Evolutionary conservation across 169 alveolate species (phyloP).

Genomic region (Plasmodium blacklocki): DNA sequence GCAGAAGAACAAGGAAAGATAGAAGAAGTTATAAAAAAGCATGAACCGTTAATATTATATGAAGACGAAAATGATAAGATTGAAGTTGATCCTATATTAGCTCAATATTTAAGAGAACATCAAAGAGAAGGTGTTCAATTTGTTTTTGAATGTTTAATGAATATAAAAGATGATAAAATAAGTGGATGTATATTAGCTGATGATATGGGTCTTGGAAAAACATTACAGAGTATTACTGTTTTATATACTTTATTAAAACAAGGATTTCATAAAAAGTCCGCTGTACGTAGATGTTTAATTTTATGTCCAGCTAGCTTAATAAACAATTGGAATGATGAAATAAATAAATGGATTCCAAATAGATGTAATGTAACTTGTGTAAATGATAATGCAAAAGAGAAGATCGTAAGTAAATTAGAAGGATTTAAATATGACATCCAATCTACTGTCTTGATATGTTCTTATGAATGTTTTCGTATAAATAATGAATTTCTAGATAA

Average conservation of each 20-base stretch:
- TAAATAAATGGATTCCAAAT: conserved; percentile 94
- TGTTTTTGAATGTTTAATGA: conserved; percentile 93
- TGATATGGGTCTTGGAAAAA: conserved; percentile 95
- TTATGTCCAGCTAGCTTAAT: conserved; percentile 95
- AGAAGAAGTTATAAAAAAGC: conserved; percentile 18
- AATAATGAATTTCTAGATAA: conserved; percentile 89
- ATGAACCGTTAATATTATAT: conserved; percentile 39
- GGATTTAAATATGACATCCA: conserved; percentile 90
- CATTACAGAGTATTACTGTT: conserved; percentile 91
- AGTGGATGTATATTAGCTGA: conserved; percentile 94
- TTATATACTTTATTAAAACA: conserved; percentile 92
- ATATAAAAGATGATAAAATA: conserved; percentile 90
- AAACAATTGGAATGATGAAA: conserved; percentile 94
- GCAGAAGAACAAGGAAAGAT: conserved; percentile 21
- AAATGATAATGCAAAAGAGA: conserved; percentile 91
- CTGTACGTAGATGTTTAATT: conserved; percentile 91
- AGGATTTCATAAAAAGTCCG: conserved; percentile 89
- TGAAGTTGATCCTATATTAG: conserved; percentile 80
- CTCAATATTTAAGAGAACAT: conserved; percentile 87
- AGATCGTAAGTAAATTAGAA: conserved; percentile 90
- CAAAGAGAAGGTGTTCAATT: conserved; percentile 93
- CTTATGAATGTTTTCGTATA: conserved; percentile 94
- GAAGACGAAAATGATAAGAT: conserved; percentile 66
- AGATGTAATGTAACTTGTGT: conserved; percentile 91
- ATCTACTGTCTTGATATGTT: conserved; percentile 90